These are phyloP conservation scores for Dipodascus geniculatus DNA, from an alignment of 805 yeast genomes.

Conservation along the genomic window DNA sequence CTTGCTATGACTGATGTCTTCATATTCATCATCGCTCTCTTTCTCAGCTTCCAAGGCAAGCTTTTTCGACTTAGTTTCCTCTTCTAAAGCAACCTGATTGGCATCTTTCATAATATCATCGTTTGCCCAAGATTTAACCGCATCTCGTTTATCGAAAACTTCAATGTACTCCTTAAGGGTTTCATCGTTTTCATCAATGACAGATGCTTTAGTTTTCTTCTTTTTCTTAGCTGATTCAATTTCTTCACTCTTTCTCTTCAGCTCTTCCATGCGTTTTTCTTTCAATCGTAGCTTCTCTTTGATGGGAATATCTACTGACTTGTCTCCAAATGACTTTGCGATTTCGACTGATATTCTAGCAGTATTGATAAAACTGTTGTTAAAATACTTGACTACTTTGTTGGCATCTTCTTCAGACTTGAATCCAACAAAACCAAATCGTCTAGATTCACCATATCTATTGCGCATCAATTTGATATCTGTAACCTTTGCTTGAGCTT, in stretches of 20 bases:
- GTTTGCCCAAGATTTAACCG: conserved; percentile 64
- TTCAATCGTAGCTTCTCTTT: background rate
- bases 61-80: background rate
- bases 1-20: conserved; percentile 18
- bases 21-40: conserved; percentile 35
- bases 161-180: conserved; percentile 71
- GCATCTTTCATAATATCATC: conserved; percentile 39
- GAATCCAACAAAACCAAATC: conserved; percentile 90
- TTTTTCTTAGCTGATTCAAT: conserved; percentile 33
- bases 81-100: conserved; percentile 24
- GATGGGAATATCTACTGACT: conserved; percentile 34
- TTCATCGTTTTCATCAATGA: conserved; percentile 12
- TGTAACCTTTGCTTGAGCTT: conserved; percentile 47
- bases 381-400: conserved; percentile 62
- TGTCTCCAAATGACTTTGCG: conserved; percentile 82
- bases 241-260: conserved; percentile 11
- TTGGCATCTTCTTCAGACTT: conserved; percentile 63
- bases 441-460: conserved; percentile 74
- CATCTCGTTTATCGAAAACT: conserved; percentile 66
- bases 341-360: conserved; percentile 63
- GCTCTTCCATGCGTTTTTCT: conserved; percentile 28
- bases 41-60: conserved; percentile 16
- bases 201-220: conserved; percentile 26
- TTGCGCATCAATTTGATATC: conserved; percentile 81
- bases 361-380: conserved; percentile 74